Evolutionary conservation across 202 grass and related monocot species (phyloP), one percentile per base, ranked within the genome.

Genomic region (Hordeum pubiflorum): DNA sequence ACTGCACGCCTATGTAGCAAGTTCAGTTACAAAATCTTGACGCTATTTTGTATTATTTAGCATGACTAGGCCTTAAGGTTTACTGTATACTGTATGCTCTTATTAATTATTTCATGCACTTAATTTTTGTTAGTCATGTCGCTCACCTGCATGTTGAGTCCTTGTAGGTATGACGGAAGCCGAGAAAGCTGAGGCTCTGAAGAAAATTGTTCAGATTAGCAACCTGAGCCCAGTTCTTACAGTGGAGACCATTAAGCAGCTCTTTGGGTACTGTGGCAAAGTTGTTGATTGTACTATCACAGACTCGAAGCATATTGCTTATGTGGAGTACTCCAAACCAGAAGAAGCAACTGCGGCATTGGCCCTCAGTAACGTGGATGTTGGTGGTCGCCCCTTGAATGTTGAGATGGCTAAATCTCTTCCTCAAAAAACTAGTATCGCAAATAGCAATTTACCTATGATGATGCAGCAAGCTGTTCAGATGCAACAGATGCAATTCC

Each of bases 381-480:
- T 98, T 64, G 95, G 95, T 27, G 95, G 92, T 36, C 90, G 87
- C 31, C 92, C 90, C 2, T 81, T 98, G 76, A 95, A 98, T 86
- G 95, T 98, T 78, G 95, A 98, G 78, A 98, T 95, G 92, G 95
- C 95, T 57, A 98, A 95, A 81, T 91, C 95, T 33, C 84, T 95
- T 31, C 95, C 95, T 46, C 81, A 84, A 10, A 89, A 91, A 64
- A 58, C 86, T 91, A 79, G 12, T 81, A 75, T 70, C 74, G 73
- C 81, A n/a, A 90, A 85, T 74, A 93, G 88, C 76, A 83, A 84
- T 44, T 77, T 98, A 77, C 92, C 94, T 48, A 75, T 91, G 76
- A 91, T 95, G 88, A 95, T 98, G 92, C 92, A 98, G 85, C 92
- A 98, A 91, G 90, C 95, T 21, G 92, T 98, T 87, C 92, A 89